Conservation (phyloP, 768 basidiomycete species). For the Kwoniella sp. region DNA sequence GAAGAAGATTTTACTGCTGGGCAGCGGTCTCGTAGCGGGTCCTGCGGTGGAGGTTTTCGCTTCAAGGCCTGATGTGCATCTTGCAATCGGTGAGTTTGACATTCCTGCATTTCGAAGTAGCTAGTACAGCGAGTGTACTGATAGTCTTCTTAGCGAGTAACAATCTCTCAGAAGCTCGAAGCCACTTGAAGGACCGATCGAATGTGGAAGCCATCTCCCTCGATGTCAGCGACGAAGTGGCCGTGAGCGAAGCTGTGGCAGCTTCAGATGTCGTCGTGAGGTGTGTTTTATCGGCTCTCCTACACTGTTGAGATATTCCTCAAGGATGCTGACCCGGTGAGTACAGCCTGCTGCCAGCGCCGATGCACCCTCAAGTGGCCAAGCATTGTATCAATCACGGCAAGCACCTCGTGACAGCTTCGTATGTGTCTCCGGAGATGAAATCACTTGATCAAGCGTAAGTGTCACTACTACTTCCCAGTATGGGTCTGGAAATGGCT, state of each 20-base stretch:
- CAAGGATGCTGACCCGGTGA: neutral
- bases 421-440: conserved; percentile 84
- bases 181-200: conserved; percentile 56
- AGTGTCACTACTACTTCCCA: conserved; percentile 29
- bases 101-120: conserved; percentile 8
- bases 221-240: conserved; percentile 63
- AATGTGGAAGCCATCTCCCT: conserved; percentile 65
- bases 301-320: neutral
- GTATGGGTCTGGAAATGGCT: neutral
- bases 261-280: conserved; percentile 80
- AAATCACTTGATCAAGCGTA: conserved; percentile 65
- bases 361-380: conserved; percentile 72
- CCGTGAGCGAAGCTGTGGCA: conserved; percentile 62
- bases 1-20: conserved; percentile 72
- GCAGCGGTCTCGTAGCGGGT: conserved; percentile 93
- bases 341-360: conserved; percentile 73
- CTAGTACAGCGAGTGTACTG: conserved; percentile 6
- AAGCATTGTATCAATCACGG: conserved; percentile 68
- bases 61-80: conserved; percentile 64
- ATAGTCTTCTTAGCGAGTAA: conserved; percentile 66
- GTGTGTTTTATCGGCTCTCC: conserved; percentile 57
- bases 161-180: conserved; percentile 63
- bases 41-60: conserved; percentile 79
- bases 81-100: conserved; percentile 71
- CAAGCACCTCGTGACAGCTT: conserved; percentile 86